Evolutionary conservation across 139 green algal species (phyloP).

Genomic region (Ulvella scutata): DNA sequence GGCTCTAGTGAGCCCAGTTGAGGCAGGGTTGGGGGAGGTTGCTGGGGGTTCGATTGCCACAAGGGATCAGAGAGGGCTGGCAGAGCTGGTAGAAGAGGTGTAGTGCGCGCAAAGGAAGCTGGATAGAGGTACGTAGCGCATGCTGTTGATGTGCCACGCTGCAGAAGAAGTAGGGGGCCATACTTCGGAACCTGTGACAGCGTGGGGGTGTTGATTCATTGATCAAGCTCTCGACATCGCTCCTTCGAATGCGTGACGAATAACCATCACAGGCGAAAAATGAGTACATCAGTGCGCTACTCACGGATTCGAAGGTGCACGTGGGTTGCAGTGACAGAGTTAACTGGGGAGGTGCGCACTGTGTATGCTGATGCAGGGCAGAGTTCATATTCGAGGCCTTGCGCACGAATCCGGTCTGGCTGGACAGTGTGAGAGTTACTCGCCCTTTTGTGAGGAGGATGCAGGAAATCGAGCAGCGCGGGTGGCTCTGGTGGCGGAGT

Average conservation of each 20-base stretch:
- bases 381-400: neutral
- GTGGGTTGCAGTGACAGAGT: no score
- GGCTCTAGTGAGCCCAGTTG: no score
- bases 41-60: neutral
- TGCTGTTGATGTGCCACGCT: neutral
- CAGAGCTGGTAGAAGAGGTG: neutral
- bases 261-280: no score
- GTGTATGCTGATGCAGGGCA: neutral
- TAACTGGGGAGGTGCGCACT: neutral
- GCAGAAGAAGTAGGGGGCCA: neutral
- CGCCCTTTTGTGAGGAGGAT: neutral
- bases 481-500: neutral
- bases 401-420: neutral
- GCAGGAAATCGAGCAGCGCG: neutral
- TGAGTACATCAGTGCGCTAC: no score
- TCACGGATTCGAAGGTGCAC: no score
- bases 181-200: no score
- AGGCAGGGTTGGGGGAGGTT: neutral
- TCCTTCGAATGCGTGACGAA: no score
- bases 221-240: no score
- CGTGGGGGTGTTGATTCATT: no score
- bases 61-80: neutral
- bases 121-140: neutral
- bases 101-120: neutral
- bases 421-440: neutral